phyloP scores from a whole-genome alignment of 495 filamentous ascomycete species.

The Neurospora sp. region DNA sequence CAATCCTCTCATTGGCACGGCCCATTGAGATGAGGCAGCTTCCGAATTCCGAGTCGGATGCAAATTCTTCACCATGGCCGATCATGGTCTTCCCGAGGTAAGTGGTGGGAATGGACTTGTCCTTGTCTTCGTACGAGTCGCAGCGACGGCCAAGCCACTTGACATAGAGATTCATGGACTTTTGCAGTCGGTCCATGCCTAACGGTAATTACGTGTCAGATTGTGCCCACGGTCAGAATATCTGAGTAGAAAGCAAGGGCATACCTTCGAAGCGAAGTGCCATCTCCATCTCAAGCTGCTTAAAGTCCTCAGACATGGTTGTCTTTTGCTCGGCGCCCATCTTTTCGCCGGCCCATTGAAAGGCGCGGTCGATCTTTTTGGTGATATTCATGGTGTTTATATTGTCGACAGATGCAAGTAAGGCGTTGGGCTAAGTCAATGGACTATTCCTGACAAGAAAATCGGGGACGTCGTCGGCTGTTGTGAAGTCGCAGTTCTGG shows the following conservation, averaged over 20 bases:
- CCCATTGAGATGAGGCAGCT: slow-evolving; percentile 77
- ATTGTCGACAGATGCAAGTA: background rate
- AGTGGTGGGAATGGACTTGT: slow-evolving; percentile 68
- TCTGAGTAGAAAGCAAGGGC: slow-evolving; percentile 4
- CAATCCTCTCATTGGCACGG: slow-evolving; percentile 77
- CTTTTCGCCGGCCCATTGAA: slow-evolving; percentile 96
- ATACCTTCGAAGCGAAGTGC: slow-evolving; percentile 79
- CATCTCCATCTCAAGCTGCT: slow-evolving; percentile 89
- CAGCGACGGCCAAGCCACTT: slow-evolving; percentile 83
- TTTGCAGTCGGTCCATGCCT: slow-evolving; percentile 91
- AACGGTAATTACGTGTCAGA: background rate
- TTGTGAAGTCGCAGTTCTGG: background rate
- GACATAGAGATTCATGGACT: slow-evolving; percentile 78
- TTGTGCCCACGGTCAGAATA: background rate
- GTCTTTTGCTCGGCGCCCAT: slow-evolving; percentile 94
- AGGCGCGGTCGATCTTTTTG: slow-evolving; percentile 92
- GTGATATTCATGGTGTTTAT: slow-evolving; percentile 69
- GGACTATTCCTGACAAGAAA: background rate
- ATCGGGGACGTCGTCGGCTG: background rate
- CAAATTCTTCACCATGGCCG: slow-evolving; percentile 87
- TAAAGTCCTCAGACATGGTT: slow-evolving; percentile 84
- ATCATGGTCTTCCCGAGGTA: slow-evolving; percentile 84
- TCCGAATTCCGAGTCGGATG: slow-evolving; percentile 83
- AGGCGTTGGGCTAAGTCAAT: background rate
- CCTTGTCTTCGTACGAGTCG: slow-evolving; percentile 72